Conservation (phyloP, 441 rosid species). For the Biscutella auriculata region DNA sequence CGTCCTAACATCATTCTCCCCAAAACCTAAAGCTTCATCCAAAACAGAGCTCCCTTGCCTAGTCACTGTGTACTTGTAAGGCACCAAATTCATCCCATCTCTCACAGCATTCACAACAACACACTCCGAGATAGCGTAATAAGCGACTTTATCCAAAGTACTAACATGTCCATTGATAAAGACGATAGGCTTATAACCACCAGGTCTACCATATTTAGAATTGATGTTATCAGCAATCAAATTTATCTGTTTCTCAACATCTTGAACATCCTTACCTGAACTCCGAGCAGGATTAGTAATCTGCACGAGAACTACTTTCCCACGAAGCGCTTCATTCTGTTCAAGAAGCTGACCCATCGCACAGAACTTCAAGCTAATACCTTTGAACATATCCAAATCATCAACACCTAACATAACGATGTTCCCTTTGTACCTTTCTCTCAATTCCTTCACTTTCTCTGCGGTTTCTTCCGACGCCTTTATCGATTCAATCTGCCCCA, state of each 20-base stretch:
- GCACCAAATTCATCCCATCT: conserved; percentile 85
- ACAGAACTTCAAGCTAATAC: conserved; percentile 54
- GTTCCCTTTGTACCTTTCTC: conserved; percentile 3
- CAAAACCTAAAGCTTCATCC: conserved; percentile 38
- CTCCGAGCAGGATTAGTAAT: conserved; percentile 73
- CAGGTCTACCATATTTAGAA: conserved; percentile 31
- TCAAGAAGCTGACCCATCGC: conserved; percentile 61
- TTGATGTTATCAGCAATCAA: conserved; percentile 36
- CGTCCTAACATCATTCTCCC: conserved; percentile 31
- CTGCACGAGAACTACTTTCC: conserved; percentile 63
- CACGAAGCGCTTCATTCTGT: conserved; percentile 29
- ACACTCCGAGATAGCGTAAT: conserved; percentile 59
- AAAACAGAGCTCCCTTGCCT: conserved; percentile 60
- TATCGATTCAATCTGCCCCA: conserved; percentile 1
- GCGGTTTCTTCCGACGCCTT: neutral
- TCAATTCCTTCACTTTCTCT: neutral
- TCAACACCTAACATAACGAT: conserved; percentile 7
- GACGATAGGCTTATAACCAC: conserved; percentile 62
- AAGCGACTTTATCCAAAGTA: conserved; percentile 55
- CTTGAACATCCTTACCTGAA: conserved; percentile 59
- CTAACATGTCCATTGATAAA: conserved; percentile 43
- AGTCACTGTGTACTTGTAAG: conserved; percentile 63
- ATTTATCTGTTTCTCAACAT: conserved; percentile 34
- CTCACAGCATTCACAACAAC: conserved; percentile 72
- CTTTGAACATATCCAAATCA: conserved; percentile 65